Base-by-base conservation (phyloP, 2,329 filamentous ascomycete species). In the Hirsutella minnesotensis region DNA sequence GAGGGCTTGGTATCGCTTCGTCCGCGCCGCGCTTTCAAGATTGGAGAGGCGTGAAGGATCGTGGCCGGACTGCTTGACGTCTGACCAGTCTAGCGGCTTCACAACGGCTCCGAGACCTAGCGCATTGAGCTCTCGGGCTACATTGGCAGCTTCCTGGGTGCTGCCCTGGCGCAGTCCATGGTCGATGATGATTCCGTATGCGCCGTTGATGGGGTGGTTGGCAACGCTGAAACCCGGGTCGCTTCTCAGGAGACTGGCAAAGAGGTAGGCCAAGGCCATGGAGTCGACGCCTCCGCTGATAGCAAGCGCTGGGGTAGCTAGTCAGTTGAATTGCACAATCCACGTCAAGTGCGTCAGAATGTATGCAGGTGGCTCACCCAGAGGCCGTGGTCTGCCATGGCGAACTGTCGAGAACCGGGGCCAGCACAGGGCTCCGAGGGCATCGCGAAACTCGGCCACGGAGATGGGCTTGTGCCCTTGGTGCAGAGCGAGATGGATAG, bases 281-380 rank as follows among this genome's bases (percentile, higher is more conserved):
- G 90, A 96, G 62, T 98, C 92, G 33, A 92, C 85, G 8, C 92
- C 92, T 20, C 92, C 92, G 56, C 89, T 95, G 47, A 96, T 70
- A 15, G 89, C 92, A 46, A 96, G 67, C 42, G 74, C 82, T 86
- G 48, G 8, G 19, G 9, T 29, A 24, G 12, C 12, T n/a, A 29
- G 34, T 43, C 29, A 34, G 35, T 35, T n/a, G n/a, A n/a, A n/a
- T n/a, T n/a, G n/a, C n/a, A n/a, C n/a, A n/a, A n/a, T 41, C 38
- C 41, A 30, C 43, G 30, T 9, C 12, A n/a, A 16, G 9, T 9
- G 3, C 33, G 3, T 8, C 5, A n/a, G 33, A 13, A 16, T 8
- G 4, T 9, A 39, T 5, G 4, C 22, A 38, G 37, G 24, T 18
- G 16, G 55, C 64, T 44, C 56, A 72, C 70, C 68, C 50, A 75